Evolutionary conservation across 257 asterid species (phyloP).

Genomic region (Misopates orontium): DNA sequence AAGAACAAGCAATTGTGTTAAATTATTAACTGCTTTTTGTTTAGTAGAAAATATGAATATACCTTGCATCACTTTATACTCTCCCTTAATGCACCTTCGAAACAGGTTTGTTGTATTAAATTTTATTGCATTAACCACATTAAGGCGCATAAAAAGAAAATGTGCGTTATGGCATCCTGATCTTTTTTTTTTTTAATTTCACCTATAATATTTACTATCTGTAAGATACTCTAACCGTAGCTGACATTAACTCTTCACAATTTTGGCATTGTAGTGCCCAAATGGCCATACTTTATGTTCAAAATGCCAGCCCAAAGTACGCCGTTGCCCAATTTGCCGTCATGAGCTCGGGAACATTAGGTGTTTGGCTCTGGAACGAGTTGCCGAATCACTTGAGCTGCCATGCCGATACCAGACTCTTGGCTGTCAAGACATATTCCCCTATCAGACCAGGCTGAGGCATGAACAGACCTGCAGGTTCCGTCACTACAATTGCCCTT

Average conservation of each 20-base stretch:
- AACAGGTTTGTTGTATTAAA: too few species aligned
- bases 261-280: conserved; percentile 44
- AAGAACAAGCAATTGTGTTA: neutral
- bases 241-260: conserved; percentile 5
- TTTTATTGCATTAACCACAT: neutral
- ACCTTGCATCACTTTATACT: neutral
- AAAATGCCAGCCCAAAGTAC: conserved; percentile 47
- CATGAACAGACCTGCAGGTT: conserved; percentile 49
- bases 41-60: neutral
- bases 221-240: neutral
- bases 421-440: conserved; percentile 56
- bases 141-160: neutral
- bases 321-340: conserved; percentile 55
- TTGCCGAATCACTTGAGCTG: conserved; percentile 56
- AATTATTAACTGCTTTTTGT: neutral
- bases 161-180: neutral
- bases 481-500: conserved; percentile 59
- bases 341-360: conserved; percentile 59
- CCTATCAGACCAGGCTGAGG: conserved; percentile 41
- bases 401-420: conserved; percentile 46
- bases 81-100: neutral
- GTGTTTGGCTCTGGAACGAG: conserved; percentile 59
- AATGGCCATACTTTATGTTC: conserved; percentile 64
- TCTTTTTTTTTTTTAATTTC: neutral
- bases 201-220: neutral